These are phyloP conservation scores for Nothophoma quercina DNA, from an alignment of 2,329 filamentous ascomycete genomes.

Conservation along the genomic window DNA sequence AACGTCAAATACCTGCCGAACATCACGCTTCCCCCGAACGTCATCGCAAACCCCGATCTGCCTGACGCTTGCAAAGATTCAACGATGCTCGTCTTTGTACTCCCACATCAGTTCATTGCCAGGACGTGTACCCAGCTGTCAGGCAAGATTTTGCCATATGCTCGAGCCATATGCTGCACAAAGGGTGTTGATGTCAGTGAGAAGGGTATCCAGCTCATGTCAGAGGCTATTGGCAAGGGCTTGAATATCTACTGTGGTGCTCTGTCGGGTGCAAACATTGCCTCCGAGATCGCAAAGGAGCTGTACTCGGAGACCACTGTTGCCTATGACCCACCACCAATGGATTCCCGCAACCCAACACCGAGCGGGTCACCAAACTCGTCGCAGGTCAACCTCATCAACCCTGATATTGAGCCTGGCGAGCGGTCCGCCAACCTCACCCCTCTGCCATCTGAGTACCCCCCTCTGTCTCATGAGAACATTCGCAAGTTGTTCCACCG, in stretches of 20 bases:
- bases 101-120: conserved; percentile 94
- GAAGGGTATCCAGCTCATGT: conserved; percentile 86
- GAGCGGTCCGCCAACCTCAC: conserved; percentile 74
- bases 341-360: conserved; percentile 83
- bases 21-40: conserved; percentile 81
- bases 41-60: conserved; percentile 83
- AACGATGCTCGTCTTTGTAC: conserved; percentile 93
- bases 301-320: conserved; percentile 98
- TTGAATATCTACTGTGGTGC: conserved; percentile 97
- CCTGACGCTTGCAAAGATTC: conserved; percentile 81
- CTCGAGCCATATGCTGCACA: conserved; percentile 94
- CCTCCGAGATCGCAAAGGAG: conserved; percentile 90
- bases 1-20: conserved; percentile 98
- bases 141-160: conserved; percentile 89
- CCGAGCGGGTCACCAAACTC: conserved; percentile 58
- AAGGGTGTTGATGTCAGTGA: conserved; percentile 95
- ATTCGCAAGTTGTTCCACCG: conserved; percentile 91
- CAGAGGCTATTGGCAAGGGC: conserved; percentile 89
- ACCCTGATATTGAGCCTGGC: conserved; percentile 60
- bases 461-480: conserved; percentile 82
- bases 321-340: conserved; percentile 88
- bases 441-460: conserved; percentile 81
- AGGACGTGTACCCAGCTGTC: conserved; percentile 83
- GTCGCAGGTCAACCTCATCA: conserved; percentile 60
- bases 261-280: conserved; percentile 94